phyloP scores from a whole-genome alignment of 768 basidiomycete genomes.

The Pseudohyphozyma bogoriensis region DNA sequence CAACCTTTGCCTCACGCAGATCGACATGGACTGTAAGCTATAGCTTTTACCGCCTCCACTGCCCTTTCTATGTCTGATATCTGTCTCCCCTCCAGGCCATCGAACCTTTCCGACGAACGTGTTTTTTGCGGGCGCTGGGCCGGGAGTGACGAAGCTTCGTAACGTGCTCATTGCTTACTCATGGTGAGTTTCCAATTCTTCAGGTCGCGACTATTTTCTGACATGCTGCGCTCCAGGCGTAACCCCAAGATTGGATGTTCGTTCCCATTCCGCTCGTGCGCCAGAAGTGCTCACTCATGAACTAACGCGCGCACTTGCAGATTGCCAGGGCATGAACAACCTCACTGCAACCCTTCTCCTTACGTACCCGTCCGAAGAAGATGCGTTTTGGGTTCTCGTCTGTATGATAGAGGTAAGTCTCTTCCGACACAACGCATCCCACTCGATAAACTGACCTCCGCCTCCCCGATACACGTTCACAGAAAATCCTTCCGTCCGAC shows the following conservation, averaged over 20 bases:
- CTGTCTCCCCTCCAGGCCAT: conserved; percentile 33
- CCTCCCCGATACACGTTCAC: neutral
- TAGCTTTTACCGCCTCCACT: too few relatives aligned
- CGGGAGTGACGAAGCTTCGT: conserved; percentile 81
- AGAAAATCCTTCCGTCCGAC: conserved; percentile 69
- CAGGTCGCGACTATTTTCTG: neutral
- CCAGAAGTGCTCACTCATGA: too few relatives aligned
- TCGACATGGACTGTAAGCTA: conserved; percentile 72
- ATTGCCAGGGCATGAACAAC: conserved; percentile 66
- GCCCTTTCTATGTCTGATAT: neutral
- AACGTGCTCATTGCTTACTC: conserved; percentile 86
- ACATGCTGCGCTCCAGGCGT: conserved; percentile 48
- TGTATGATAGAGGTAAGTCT: conserved; percentile 60
- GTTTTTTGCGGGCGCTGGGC: conserved; percentile 95
- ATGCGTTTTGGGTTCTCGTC: conserved; percentile 88
- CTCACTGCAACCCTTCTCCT: conserved; percentile 88
- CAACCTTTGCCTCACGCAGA: conserved; percentile 51
- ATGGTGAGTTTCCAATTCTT: conserved; percentile 48
- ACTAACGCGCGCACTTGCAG: too few relatives aligned
- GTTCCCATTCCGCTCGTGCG: too few relatives aligned
- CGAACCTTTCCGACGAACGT: conserved; percentile 41
- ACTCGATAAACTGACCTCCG: neutral
- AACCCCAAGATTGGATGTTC: conserved; percentile 74
- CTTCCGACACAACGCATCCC: neutral
- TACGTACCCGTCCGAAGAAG: conserved; percentile 88